Evolutionary conservation across 2,329 filamentous ascomycete genomes (phyloP), one percentile per base, ranked within the genome.

Genomic region (Fulvia fulva): DNA sequence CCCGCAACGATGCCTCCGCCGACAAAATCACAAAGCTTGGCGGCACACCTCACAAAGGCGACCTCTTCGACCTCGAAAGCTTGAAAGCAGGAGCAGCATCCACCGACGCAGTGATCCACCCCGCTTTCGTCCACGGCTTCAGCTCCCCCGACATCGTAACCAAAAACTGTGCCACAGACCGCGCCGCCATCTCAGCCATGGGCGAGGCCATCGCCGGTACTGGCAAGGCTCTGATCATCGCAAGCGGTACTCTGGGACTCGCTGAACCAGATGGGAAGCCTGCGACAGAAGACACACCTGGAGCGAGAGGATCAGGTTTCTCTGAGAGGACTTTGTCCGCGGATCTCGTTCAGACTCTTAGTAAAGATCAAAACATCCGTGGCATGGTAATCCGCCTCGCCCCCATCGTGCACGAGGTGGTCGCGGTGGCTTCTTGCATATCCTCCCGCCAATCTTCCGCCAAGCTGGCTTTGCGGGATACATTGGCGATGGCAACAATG

Each of bases 361-460:
- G 71, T 19, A 60, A 60, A 3, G 61, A 63, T 5, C 64, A 69
- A 37, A 73, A 73, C 1, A 63, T 81, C 30, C 63, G 67, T 5
- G 74, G 76, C 4, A 68, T 63, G 19, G 61, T 67, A 5, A 66
- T 81, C 5, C 71, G 77, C 0, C 69, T 80, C 0, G 69, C 78
- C 4, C 76, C 76, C 0, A 80, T 69, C 26, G 78, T 80, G 0
- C 78, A 80, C 61, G 78, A 78, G 2, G 70, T 12, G 76, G 72
- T 1, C 76, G 73, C 9, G 74, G 72, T 56, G 73, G 73, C 2
- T 67, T 71, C 25, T 67, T 77, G 46, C 12, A 28, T 9, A 16
- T 50, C 3, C 26, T 50, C 2, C 46, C 46, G 9, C 25, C 23
- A 4, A 19, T 30, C 6, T 26, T 32, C 9, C 23, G 26, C 5